Conservation (phyloP, 108 stramenopile genomes). For the Conticribra guillardii region DNA sequence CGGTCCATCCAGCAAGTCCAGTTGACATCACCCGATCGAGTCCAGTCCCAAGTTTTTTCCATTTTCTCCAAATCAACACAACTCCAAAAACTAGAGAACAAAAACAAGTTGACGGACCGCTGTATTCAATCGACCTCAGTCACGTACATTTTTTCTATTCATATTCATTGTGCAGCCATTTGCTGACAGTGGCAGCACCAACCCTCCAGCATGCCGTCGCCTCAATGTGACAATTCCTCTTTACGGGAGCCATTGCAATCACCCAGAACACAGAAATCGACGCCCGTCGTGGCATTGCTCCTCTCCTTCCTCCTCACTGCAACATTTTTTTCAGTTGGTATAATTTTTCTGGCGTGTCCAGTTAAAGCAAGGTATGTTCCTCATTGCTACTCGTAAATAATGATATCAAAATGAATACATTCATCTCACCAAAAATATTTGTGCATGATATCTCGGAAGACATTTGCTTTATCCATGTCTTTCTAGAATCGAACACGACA, state of each 20-base stretch:
- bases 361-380: conserved; percentile 23
- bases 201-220: too few species aligned
- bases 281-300: conserved; percentile 12
- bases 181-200: too few species aligned
- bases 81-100: too few species aligned
- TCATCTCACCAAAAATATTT: background rate
- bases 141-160: too few species aligned
- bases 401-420: background rate
- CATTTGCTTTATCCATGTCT: conserved; percentile 48
- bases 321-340: conserved; percentile 26
- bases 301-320: conserved; percentile 20
- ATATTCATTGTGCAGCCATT: too few species aligned
- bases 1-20: too few species aligned
- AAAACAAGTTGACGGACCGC: too few species aligned
- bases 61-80: too few species aligned
- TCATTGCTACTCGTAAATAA: background rate
- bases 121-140: too few species aligned
- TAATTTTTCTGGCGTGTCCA: conserved; percentile 34
- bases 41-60: too few species aligned
- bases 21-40: too few species aligned
- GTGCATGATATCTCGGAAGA: background rate
- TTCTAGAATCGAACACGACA: conserved; percentile 31
- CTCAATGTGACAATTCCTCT: background rate
- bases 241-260: background rate
- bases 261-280: conserved; percentile 4